phyloP scores from a whole-genome alignment of 257 asterid species.

The Primulina tabacum region DNA sequence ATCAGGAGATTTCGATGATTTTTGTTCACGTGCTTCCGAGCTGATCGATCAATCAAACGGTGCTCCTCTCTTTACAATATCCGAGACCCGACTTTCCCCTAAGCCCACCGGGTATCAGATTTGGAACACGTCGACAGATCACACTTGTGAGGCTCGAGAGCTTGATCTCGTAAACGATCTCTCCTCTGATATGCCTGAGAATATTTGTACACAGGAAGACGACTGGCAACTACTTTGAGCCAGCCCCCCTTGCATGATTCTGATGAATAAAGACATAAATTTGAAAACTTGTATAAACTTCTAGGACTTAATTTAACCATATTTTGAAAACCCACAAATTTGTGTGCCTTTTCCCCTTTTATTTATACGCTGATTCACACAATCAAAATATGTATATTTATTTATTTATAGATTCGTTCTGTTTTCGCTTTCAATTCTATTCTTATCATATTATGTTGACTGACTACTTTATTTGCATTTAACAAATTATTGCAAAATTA shows the following conservation, averaged over 20 bases:
- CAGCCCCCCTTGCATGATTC: background rate
- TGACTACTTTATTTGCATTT: background rate
- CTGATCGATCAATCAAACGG: slow-evolving; percentile 66
- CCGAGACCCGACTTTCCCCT: slow-evolving; percentile 46
- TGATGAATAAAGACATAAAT: background rate
- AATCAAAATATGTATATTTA: slow-evolving; percentile 4
- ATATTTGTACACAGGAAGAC: slow-evolving; percentile 55
- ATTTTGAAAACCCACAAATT: slow-evolving; percentile 14
- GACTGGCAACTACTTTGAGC: slow-evolving; percentile 90
- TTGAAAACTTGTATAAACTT: slow-evolving; percentile 23
- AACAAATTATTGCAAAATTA: too few species aligned
- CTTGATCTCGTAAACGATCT: slow-evolving; percentile 29
- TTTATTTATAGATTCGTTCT: background rate
- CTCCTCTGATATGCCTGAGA: slow-evolving; percentile 31
- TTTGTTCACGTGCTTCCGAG: slow-evolving; percentile 62
- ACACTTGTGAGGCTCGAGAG: slow-evolving; percentile 26
- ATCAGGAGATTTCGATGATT: slow-evolving; percentile 86
- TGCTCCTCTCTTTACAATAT: slow-evolving; percentile 82
- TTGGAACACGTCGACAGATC: slow-evolving; percentile 10
- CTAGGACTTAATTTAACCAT: slow-evolving; percentile 9
- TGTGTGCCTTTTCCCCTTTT: slow-evolving; percentile 16
- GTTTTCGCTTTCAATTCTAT: background rate
- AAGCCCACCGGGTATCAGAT: slow-evolving; percentile 23
- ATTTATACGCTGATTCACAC: slow-evolving; percentile 7
- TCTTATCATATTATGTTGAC: background rate